Percentiles rank a stretch among this genome's conserved stretches.
These are phyloP conservation scores for Lagenidium sp. DNA, from an alignment of 352 stramenopile species.

Conservation along the genomic window DNA sequence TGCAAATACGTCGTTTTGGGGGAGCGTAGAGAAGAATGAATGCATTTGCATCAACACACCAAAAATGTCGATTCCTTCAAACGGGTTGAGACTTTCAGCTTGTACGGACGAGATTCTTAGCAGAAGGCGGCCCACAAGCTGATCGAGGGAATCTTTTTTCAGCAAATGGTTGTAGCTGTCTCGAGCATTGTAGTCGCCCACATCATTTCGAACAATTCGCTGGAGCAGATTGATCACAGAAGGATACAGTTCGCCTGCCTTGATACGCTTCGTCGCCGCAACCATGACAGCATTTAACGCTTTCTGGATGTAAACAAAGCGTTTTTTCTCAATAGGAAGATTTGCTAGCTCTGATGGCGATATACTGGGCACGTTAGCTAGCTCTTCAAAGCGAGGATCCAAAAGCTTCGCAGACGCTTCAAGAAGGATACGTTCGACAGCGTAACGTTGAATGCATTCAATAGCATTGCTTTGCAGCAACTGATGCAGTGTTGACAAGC, in stretches of 20 bases:
- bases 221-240: constrained; percentile 75
- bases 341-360: constrained; percentile 25
- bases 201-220: constrained; percentile 70
- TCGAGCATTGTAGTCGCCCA: constrained; percentile 69
- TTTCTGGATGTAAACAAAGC: constrained; percentile 62
- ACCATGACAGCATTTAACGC: constrained; percentile 55
- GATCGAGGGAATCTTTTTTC: constrained; percentile 70
- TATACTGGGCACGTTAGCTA: constrained; percentile 29
- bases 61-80: constrained; percentile 75
- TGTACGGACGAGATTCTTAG: constrained; percentile 54
- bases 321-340: constrained; percentile 9
- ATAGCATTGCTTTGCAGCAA: constrained; percentile 48
- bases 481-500: constrained; percentile 54
- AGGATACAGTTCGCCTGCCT: constrained; percentile 61
- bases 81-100: constrained; percentile 46
- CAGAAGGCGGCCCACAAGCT: constrained; percentile 63
- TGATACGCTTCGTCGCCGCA: constrained; percentile 43
- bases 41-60: constrained; percentile 84
- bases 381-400: constrained; percentile 58
- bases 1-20: constrained; percentile 48
- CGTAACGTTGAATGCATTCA: constrained; percentile 58
- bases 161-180: constrained; percentile 62
- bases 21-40: constrained; percentile 73
- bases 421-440: constrained; percentile 67
- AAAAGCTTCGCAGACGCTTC: constrained; percentile 70